These are phyloP conservation scores for Aspergillus sojae DNA, from an alignment of 2,329 filamentous ascomycete genomes.

Conservation along the genomic window DNA sequence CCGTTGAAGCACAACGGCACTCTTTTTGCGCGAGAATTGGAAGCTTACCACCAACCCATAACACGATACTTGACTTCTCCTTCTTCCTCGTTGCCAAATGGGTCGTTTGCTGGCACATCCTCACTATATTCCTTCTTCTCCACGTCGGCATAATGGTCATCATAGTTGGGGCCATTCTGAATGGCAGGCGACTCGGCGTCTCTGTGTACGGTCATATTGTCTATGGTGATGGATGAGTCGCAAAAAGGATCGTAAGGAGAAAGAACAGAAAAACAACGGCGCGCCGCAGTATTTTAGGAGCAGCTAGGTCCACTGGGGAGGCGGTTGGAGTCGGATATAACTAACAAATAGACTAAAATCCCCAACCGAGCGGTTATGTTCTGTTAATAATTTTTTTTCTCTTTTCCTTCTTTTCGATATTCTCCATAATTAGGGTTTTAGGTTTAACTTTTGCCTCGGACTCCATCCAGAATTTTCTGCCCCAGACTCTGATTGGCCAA, in stretches of 20 bases:
- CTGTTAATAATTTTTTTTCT: background rate
- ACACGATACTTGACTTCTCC: conserved; percentile 54
- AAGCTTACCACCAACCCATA: conserved; percentile 46
- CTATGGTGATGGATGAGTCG: background rate
- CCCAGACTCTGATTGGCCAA: background rate
- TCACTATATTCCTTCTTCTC: conserved; percentile 18
- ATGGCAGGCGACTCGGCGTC: conserved; percentile 8
- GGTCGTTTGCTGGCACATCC: conserved; percentile 26
- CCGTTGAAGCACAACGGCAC: background rate
- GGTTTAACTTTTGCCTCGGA: background rate
- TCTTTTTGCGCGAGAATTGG: background rate
- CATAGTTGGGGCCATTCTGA: conserved; percentile 5
- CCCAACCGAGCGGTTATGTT: background rate
- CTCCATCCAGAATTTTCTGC: background rate
- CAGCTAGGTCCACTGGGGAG: background rate
- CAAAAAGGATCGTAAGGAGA: background rate
- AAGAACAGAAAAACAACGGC: background rate
- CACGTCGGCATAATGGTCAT: conserved; percentile 3
- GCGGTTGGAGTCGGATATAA: conserved; percentile 1
- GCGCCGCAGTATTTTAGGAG: background rate
- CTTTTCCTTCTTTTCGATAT: background rate
- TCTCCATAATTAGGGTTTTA: conserved; percentile 8
- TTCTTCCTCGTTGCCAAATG: conserved; percentile 42
- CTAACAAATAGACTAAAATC: background rate
- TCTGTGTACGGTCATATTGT: conserved; percentile 7